Evolutionary conservation across 257 asterid species (phyloP).

Genomic region (Forsythia viridissima): DNA sequence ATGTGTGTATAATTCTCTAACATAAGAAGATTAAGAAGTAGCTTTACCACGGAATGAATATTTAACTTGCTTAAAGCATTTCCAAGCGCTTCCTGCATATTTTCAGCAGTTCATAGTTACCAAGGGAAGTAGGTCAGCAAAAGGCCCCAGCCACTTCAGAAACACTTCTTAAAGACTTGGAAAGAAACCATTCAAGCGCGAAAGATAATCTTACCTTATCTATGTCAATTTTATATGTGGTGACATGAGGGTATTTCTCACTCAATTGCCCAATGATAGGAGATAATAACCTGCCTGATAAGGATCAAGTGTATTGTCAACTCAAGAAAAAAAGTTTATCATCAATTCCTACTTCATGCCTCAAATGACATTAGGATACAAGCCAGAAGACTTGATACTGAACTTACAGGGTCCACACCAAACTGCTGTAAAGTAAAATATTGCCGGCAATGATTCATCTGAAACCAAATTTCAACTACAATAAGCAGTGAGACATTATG

Average conservation of each 20-base stretch:
- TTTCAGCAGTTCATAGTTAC: constrained; percentile 20
- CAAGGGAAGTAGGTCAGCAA: constrained; percentile 7
- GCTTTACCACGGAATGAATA: constrained; percentile 72
- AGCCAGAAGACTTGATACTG: constrained; percentile 2
- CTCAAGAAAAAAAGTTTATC: background rate
- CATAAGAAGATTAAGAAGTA: background rate
- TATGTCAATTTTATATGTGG: constrained; percentile 84
- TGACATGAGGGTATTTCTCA: constrained; percentile 88
- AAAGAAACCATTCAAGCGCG: background rate
- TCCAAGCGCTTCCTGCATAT: constrained; percentile 75
- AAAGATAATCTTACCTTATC: constrained; percentile 58
- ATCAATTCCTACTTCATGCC: background rate
- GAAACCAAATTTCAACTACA: constrained; percentile 34
- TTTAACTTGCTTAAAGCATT: constrained; percentile 61
- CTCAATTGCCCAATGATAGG: constrained; percentile 80
- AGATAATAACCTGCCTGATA: constrained; percentile 76
- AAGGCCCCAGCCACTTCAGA: background rate
- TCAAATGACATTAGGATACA: constrained; percentile 2
- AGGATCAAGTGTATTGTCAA: background rate
- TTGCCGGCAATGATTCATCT: constrained; percentile 85
- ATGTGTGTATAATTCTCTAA: background rate
- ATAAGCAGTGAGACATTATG: constrained; percentile 17
- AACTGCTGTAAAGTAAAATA: constrained; percentile 94
- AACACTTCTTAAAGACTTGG: background rate
- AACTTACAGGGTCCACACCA: constrained; percentile 99